Base-by-base conservation (phyloP, 176 grass and related monocot genomes). In the Oryza meridionalis region DNA sequence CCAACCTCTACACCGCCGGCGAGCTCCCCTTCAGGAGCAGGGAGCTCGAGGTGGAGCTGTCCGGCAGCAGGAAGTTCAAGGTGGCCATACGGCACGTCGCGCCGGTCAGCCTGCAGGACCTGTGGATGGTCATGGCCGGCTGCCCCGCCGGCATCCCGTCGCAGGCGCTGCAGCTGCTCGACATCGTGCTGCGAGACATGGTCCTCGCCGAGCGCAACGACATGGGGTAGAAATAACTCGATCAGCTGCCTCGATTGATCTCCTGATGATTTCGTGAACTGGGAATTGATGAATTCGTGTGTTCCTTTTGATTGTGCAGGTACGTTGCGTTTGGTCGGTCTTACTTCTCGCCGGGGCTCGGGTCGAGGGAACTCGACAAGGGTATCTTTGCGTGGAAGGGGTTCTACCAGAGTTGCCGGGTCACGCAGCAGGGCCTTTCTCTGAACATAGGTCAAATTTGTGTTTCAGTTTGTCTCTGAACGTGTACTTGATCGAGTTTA, bases 341-440 rank as follows among this genome's bases (percentile, higher is more conserved):
- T 9, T 94, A 94, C 79, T 97, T 91, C 78, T 97, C 95, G 17
- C 63, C 42, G 8, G 16, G 19, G n/a, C 31, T 89, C 22, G 16
- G n/a, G 12, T 22, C 2, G 0, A 65, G 3, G 5, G 6, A 65
- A 11, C 78, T 93, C 1, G 78, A 82, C 15, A n/a, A 37, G 37
- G 95, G 92, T 29, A 53, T 86, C 2, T 26, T 84, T 25, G 83
- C 62, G 32, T 97, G 90, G 95, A 83, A 59, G 2, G 95, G 92
- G 53, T 97, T 94, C 67, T 93, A 97, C 37, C 92, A 97, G 74
- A 97, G 92, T 45, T 83, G 94, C 19, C 79, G 88, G 11, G 92
- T 82, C 4, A 94, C 95, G 7, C 92, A 94, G 29, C 82, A 86
- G 70, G 95, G 92, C 3, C 46, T 98, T 51, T 94, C 90, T 63